Evolutionary conservation across 805 yeast genomes (phyloP).

Genomic region (Kurtzmaniella cleridarum): DNA sequence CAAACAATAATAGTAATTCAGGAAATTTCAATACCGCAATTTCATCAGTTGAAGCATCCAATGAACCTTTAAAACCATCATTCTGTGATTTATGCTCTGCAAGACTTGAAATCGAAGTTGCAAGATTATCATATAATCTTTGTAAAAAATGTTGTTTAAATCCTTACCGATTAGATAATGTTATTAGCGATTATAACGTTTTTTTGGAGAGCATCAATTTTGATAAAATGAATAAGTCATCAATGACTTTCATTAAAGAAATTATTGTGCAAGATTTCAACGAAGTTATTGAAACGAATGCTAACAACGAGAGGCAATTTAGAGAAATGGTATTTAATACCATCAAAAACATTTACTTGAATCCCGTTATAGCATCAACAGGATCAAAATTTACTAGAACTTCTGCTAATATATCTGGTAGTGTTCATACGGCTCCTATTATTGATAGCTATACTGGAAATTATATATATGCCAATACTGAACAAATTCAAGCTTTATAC

Average conservation of each 20-base stretch:
- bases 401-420: constrained; percentile 26
- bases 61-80: constrained; percentile 8
- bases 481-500: constrained; percentile 19
- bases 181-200: constrained; percentile 22
- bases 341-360: constrained; percentile 31
- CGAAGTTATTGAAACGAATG: constrained; percentile 16
- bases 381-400: constrained; percentile 24
- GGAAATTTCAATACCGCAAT: too few species aligned
- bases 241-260: constrained; percentile 16
- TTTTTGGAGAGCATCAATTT: constrained; percentile 16
- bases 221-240: constrained; percentile 8
- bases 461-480: constrained; percentile 12
- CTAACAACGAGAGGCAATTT: constrained; percentile 28
- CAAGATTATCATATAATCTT: constrained; percentile 19
- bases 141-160: constrained; percentile 24
- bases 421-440: constrained; percentile 10
- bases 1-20: too few species aligned
- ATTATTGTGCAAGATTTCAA: constrained; percentile 14
- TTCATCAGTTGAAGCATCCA: not conserved
- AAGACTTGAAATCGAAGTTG: constrained; percentile 13
- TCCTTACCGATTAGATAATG: constrained; percentile 23
- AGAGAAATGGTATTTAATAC: constrained; percentile 29
- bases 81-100: constrained; percentile 24
- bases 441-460: constrained; percentile 6
- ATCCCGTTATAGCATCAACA: constrained; percentile 34